Conservation (phyloP, 257 asterid genomes). For the Nicotiana tomentosiformis region DNA sequence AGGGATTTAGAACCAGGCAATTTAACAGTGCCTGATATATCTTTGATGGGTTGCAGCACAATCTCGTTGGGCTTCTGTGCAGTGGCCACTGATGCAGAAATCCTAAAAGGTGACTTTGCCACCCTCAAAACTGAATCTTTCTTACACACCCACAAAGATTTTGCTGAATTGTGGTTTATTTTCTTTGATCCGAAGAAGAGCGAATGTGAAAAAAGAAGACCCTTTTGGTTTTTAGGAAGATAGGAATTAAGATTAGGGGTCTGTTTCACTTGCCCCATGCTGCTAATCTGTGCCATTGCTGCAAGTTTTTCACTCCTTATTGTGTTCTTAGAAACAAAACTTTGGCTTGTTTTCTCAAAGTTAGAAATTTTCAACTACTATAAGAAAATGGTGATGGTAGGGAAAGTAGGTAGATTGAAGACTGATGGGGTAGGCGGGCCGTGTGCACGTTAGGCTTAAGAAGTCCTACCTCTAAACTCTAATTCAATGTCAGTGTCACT, state of each 20-base stretch:
- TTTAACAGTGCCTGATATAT: conserved; percentile 87
- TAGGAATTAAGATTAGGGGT: conserved; percentile 38
- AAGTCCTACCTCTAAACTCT: not conserved
- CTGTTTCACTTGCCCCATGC: conserved; percentile 40
- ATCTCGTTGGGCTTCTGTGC: conserved; percentile 90
- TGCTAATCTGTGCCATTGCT: conserved; percentile 42
- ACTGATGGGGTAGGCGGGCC: not conserved
- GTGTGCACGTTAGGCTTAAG: not conserved
- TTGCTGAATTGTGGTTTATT: conserved; percentile 29
- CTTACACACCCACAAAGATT: conserved; percentile 33
- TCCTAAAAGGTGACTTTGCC: conserved; percentile 29
- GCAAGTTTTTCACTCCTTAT: not conserved
- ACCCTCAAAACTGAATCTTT: conserved; percentile 40
- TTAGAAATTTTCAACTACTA: not conserved
- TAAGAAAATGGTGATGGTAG: not conserved
- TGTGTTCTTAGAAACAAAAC: not conserved
- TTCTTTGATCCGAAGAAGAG: conserved; percentile 45
- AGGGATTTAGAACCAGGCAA: conserved; percentile 97
- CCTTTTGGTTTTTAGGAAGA: conserved; percentile 23
- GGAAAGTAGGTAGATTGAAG: not conserved
- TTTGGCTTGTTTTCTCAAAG: not conserved
- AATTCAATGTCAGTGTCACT: not conserved
- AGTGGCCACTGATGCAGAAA: conserved; percentile 63
- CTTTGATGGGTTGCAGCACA: conserved; percentile 79
- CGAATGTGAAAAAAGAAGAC: conserved; percentile 37